Conservation (phyloP, 768 basidiomycete genomes). For the Termitomyces sp. region DNA sequence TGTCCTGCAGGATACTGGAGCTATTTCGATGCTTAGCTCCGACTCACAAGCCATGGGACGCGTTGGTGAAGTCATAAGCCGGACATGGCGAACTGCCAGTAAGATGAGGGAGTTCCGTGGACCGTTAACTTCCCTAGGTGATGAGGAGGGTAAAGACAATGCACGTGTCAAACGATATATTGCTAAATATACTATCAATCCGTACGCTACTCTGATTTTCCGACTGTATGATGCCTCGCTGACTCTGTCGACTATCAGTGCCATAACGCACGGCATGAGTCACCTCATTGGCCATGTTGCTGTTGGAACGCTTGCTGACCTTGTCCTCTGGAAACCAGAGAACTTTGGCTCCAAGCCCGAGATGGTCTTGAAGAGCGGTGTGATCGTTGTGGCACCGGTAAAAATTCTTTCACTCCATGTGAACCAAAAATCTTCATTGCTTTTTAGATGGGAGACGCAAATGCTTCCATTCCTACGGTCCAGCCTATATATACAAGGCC, state of each 20-base stretch:
- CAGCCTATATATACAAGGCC: slow-evolving; percentile 84
- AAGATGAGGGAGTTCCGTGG: slow-evolving; percentile 86
- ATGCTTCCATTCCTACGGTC: slow-evolving; percentile 93
- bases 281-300: slow-evolving; percentile 83
- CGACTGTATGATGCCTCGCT: neutral
- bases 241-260: slow-evolving; percentile 40
- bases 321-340: slow-evolving; percentile 94
- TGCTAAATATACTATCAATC: slow-evolving; percentile 96
- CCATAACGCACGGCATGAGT: slow-evolving; percentile 91
- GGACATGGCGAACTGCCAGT: slow-evolving; percentile 96
- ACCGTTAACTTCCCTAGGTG: slow-evolving; percentile 66
- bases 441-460: slow-evolving; percentile 90
- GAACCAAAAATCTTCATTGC: neutral
- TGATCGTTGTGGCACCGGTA: slow-evolving; percentile 89
- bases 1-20: slow-evolving; percentile 87
- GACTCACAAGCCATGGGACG: slow-evolving; percentile 99
- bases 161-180: slow-evolving; percentile 92
- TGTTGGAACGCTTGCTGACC: slow-evolving; percentile 82
- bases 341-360: slow-evolving; percentile 92
- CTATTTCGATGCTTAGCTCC: slow-evolving; percentile 95
- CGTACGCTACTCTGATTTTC: slow-evolving; percentile 49
- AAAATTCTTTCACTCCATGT: slow-evolving; percentile 12
- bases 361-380: slow-evolving; percentile 92
- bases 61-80: slow-evolving; percentile 87
- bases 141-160: slow-evolving; percentile 73